Percentiles rank a stretch among this genome's conserved stretches.
phyloP scores from a whole-genome alignment of 257 asterid genomes.

The Fraxinus americana region DNA sequence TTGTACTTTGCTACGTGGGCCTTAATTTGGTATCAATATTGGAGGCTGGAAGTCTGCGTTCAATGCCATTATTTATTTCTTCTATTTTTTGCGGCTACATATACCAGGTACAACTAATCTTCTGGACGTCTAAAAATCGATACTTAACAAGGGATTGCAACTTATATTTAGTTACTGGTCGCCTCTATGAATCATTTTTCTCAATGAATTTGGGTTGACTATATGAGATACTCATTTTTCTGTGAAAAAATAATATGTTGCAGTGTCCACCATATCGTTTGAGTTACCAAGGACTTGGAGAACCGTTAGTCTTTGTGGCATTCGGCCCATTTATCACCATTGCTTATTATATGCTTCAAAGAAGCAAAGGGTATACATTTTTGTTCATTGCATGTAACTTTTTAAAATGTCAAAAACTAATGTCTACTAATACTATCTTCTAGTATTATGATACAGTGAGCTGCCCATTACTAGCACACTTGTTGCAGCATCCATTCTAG shows the following conservation, averaged over 20 bases:
- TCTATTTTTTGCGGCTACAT: conserved; percentile 51
- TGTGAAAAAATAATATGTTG: not conserved
- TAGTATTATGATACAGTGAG: conserved; percentile 33
- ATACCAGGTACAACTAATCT: conserved; percentile 55
- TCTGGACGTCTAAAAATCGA: not conserved
- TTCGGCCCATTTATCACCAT: conserved; percentile 91
- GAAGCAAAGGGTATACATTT: conserved; percentile 33
- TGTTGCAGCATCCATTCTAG: conserved; percentile 54
- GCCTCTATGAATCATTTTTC: not conserved
- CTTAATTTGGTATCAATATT: conserved; percentile 37
- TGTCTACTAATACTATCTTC: not conserved
- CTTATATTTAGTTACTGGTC: not conserved
- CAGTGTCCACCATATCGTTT: conserved; percentile 84
- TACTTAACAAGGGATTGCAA: not conserved
- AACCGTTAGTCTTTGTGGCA: conserved; percentile 88
- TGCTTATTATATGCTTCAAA: conserved; percentile 71
- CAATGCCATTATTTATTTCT: conserved; percentile 44
- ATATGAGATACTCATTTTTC: not conserved
- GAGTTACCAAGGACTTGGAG: conserved; percentile 86
- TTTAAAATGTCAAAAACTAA: too few species aligned
- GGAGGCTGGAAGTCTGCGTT: conserved; percentile 39
- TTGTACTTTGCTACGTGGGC: conserved; percentile 50
- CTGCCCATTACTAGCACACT: conserved; percentile 45
- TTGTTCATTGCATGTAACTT: not conserved
- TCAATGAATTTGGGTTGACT: not conserved